Evolutionary conservation across 805 yeast species (phyloP).

Genomic region (Groenewaldozyma tartarivorans): DNA sequence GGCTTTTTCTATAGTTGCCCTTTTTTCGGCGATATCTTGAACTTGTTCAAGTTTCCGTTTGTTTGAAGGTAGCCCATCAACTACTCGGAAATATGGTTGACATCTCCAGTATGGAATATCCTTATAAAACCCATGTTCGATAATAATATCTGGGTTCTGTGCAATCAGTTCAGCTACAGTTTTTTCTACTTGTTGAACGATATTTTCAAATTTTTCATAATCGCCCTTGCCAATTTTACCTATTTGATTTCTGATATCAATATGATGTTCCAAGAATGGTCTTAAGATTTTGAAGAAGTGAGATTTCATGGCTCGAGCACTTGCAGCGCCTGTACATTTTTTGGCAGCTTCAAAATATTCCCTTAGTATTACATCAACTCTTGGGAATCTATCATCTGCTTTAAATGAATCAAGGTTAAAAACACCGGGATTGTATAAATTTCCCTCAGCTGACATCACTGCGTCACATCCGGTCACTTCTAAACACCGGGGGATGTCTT

Average conservation of each 20-base stretch:
- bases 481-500: slow-evolving; percentile 66
- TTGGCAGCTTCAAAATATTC: slow-evolving; percentile 84
- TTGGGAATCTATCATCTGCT: slow-evolving; percentile 60
- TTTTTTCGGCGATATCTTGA: neutral
- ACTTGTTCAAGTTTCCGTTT: slow-evolving; percentile 11
- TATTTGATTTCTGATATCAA: slow-evolving; percentile 66
- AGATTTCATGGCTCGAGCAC: slow-evolving; percentile 77
- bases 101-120: slow-evolving; percentile 91
- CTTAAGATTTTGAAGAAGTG: slow-evolving; percentile 82
- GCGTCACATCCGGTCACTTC: slow-evolving; percentile 67
- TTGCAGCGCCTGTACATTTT: slow-evolving; percentile 54
- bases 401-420: slow-evolving; percentile 37
- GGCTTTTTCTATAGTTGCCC: neutral
- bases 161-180: slow-evolving; percentile 37
- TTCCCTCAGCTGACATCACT: slow-evolving; percentile 97
- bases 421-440: slow-evolving; percentile 85
- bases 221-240: slow-evolving; percentile 44
- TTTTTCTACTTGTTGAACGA: slow-evolving; percentile 59
- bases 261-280: slow-evolving; percentile 67
- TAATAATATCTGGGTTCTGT: slow-evolving; percentile 46
- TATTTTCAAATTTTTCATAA: slow-evolving; percentile 41
- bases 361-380: slow-evolving; percentile 73
- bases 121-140: slow-evolving; percentile 55
- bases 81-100: slow-evolving; percentile 89
- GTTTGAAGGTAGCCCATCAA: slow-evolving; percentile 49